These are phyloP conservation scores for Ormosia emarginata DNA, from an alignment of 306 rosid genomes.

Conservation along the genomic window DNA sequence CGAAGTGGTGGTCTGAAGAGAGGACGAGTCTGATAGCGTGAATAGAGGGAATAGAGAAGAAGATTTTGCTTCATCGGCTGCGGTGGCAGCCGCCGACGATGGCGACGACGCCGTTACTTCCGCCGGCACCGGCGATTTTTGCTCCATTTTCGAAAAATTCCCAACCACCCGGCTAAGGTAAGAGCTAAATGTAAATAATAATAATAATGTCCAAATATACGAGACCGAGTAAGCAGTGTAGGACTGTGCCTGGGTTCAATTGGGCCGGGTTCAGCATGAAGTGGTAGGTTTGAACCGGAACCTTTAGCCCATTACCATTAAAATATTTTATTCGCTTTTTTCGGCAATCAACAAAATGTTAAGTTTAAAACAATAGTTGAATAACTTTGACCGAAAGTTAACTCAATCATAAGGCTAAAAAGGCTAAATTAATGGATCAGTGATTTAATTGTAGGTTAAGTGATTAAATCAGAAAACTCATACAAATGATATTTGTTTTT, in stretches of 20 bases:
- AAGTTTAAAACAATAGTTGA: too few relatives aligned
- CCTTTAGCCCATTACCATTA: too few relatives aligned
- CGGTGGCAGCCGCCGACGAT: neutral
- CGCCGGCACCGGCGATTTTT: conserved; percentile 12
- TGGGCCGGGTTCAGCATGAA: neutral
- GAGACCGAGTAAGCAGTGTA: neutral
- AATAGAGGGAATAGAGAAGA: conserved; percentile 64
- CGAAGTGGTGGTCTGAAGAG: conserved; percentile 22
- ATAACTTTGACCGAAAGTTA: too few relatives aligned
- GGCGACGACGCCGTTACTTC: neutral
- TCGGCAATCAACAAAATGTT: too few relatives aligned
- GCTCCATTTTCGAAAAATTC: conserved; percentile 50
- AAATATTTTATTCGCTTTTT: too few relatives aligned
- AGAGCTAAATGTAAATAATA: neutral
- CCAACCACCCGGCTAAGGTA: neutral
- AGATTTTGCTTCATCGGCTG: conserved; percentile 14
- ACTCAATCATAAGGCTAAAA: too few relatives aligned
- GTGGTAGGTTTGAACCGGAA: neutral
- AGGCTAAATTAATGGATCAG: too few relatives aligned
- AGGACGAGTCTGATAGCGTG: conserved; percentile 27
- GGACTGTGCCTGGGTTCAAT: neutral
- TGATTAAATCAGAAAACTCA: too few relatives aligned
- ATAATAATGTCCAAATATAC: neutral
- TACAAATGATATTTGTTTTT: too few relatives aligned
- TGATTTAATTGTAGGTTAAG: too few relatives aligned